Evolutionary conservation across 768 basidiomycete genomes (phyloP).

Genomic region (Rubroboletus satanas): DNA sequence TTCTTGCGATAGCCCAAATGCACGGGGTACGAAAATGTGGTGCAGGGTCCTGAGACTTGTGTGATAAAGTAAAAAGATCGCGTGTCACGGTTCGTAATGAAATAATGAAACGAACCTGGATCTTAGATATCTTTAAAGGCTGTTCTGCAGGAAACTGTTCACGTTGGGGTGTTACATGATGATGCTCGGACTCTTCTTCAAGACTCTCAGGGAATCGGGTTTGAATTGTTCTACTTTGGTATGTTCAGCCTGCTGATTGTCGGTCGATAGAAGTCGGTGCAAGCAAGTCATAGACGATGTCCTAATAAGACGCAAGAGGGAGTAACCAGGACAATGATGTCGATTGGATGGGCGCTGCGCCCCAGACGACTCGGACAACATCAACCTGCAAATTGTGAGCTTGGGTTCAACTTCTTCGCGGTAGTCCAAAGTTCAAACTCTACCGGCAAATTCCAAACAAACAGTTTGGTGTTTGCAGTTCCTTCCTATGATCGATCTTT

Average conservation of each 20-base stretch:
- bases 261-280: neutral
- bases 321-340: neutral
- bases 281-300: neutral
- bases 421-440: constrained; percentile 1
- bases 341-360: neutral
- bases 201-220: neutral
- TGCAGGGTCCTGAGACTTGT: constrained; percentile 1
- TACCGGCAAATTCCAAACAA: constrained; percentile 1
- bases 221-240: neutral
- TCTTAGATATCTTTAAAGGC: constrained; percentile 6
- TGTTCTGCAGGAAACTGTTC: neutral
- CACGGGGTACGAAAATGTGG: neutral
- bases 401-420: neutral
- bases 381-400: neutral
- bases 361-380: neutral
- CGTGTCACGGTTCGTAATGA: constrained; percentile 8
- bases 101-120: constrained; percentile 11
- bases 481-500: neutral
- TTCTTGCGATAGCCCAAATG: neutral
- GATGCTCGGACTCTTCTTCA: neutral
- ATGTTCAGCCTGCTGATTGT: neutral
- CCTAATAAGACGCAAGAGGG: neutral
- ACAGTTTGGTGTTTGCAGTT: neutral
- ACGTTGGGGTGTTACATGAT: neutral
- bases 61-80: constrained; percentile 9